Conservation (phyloP, 1,139 yeast genomes). For the Lizanozyma gosingica region DNA sequence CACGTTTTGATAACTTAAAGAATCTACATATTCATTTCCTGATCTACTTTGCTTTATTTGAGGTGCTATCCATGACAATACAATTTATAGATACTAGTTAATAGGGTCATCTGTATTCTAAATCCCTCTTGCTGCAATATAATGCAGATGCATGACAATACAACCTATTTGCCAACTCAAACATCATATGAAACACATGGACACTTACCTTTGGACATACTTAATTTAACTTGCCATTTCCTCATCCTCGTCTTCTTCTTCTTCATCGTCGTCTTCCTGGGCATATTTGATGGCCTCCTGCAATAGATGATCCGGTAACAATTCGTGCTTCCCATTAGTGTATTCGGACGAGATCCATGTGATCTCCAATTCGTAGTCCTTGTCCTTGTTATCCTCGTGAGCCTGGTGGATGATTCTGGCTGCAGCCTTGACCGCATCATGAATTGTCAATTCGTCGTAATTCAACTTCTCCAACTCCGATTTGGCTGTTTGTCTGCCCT, state of each 20-base stretch:
- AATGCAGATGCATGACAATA: too few species aligned
- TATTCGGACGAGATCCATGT: slow-evolving; percentile 76
- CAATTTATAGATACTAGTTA: too few species aligned
- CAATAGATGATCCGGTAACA: slow-evolving; percentile 68
- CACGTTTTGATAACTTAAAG: too few species aligned
- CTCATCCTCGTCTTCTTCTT: slow-evolving; percentile 51
- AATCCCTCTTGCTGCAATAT: too few species aligned
- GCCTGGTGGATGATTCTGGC: slow-evolving; percentile 90
- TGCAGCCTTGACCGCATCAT: slow-evolving; percentile 85
- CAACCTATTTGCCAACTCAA: too few species aligned
- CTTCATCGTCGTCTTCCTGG: slow-evolving; percentile 73
- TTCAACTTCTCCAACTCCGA: slow-evolving; percentile 91
- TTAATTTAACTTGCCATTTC: too few species aligned
- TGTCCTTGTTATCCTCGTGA: slow-evolving; percentile 96
- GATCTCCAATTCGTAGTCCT: slow-evolving; percentile 91
- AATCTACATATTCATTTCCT: too few species aligned
- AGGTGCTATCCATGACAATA: too few species aligned
- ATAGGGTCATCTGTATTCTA: too few species aligned
- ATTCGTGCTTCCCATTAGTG: slow-evolving; percentile 74
- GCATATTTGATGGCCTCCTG: slow-evolving; percentile 80
- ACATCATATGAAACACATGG: too few species aligned
- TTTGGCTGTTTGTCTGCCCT: slow-evolving; percentile 94
- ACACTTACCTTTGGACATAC: too few species aligned
- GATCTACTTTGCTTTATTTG: too few species aligned
- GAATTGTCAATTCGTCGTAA: slow-evolving; percentile 55